Evolutionary conservation across 805 yeast genomes (phyloP).

Genomic region (Myxozyma neglecta): DNA sequence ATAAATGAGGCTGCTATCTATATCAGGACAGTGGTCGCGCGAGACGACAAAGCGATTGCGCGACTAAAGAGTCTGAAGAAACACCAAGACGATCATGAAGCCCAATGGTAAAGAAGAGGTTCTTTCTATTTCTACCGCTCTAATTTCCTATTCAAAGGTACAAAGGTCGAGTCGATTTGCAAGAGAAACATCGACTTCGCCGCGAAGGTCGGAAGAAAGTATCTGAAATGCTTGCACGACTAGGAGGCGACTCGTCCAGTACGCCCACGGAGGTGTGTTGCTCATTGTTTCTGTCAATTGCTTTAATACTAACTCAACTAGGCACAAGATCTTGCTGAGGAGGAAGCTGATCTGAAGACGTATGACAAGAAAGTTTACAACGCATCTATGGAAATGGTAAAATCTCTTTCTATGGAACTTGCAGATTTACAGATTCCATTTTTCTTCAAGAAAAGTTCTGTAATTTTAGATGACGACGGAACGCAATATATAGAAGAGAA

Average conservation of each 20-base stretch:
- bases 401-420: slow-evolving; percentile 21
- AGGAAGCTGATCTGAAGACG: slow-evolving; percentile 5
- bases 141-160: slow-evolving; percentile 7
- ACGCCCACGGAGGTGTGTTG: slow-evolving; percentile 12
- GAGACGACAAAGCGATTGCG: neutral
- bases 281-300: neutral
- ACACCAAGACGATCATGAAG: slow-evolving; percentile 28
- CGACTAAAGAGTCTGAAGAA: slow-evolving; percentile 16
- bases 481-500: neutral
- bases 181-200: slow-evolving; percentile 14
- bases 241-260: slow-evolving; percentile 23
- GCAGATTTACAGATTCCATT: slow-evolving; percentile 20
- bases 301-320: neutral
- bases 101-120: slow-evolving; percentile 15
- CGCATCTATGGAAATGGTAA: slow-evolving; percentile 17
- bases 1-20: slow-evolving; percentile 13
- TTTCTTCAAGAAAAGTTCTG: slow-evolving; percentile 6
- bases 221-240: slow-evolving; percentile 5
- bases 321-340: slow-evolving; percentile 15
- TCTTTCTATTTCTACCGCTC: neutral
- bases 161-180: slow-evolving; percentile 14
- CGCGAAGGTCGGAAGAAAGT: slow-evolving; percentile 14
- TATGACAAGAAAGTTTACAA: slow-evolving; percentile 26
- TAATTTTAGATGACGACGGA: neutral
- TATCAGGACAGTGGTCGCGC: neutral